These are phyloP conservation scores for Phoenix dactylifera DNA, from an alignment of 176 grass and related monocot species.

Conservation along the genomic window DNA sequence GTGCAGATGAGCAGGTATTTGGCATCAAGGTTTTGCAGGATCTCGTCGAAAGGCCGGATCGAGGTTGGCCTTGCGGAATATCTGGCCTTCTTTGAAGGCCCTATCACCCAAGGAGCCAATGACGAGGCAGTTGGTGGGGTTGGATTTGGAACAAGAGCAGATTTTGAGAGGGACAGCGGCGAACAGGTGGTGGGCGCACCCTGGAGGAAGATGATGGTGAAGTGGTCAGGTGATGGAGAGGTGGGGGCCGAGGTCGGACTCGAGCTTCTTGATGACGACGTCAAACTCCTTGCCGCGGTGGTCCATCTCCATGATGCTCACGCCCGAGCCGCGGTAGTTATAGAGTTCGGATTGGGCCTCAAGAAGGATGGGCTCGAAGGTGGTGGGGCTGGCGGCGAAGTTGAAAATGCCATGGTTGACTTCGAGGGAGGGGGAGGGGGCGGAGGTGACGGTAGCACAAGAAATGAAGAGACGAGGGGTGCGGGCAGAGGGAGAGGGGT, in stretches of 20 bases:
- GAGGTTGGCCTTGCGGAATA: constrained; percentile 57
- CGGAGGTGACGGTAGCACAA: constrained; percentile 42
- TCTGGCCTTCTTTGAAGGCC: constrained; percentile 92
- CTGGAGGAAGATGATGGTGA: constrained; percentile 79
- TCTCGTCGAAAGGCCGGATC: constrained; percentile 33
- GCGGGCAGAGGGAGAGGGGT: constrained; percentile 6
- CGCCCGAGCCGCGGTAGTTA: constrained; percentile 74
- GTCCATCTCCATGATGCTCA: constrained; percentile 99
- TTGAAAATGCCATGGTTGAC: constrained; percentile 51
- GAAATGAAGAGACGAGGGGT: constrained; percentile 20
- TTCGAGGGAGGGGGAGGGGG: constrained; percentile 10
- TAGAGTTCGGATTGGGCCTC: constrained; percentile 72
- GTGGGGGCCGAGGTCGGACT: constrained; percentile 64
- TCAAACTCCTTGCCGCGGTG: constrained; percentile 93
- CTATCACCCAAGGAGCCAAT: constrained; percentile 96
- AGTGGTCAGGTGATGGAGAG: constrained; percentile 60
- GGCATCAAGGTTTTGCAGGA: constrained; percentile 55
- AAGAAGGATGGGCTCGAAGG: constrained; percentile 50
- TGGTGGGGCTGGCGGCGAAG: constrained; percentile 72
- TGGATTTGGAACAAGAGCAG: constrained; percentile 28
- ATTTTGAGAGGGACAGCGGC: constrained; percentile 81
- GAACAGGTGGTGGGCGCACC: constrained; percentile 81
- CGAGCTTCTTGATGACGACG: constrained; percentile 78
- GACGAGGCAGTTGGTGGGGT: constrained; percentile 50
- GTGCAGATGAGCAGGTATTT: constrained; percentile 88